A percentile compares a stretch with the other conserved stretches of the same genome.
Evolutionary conservation across 495 filamentous ascomycete genomes (phyloP).

Genomic region (Filosporella fistucella): DNA sequence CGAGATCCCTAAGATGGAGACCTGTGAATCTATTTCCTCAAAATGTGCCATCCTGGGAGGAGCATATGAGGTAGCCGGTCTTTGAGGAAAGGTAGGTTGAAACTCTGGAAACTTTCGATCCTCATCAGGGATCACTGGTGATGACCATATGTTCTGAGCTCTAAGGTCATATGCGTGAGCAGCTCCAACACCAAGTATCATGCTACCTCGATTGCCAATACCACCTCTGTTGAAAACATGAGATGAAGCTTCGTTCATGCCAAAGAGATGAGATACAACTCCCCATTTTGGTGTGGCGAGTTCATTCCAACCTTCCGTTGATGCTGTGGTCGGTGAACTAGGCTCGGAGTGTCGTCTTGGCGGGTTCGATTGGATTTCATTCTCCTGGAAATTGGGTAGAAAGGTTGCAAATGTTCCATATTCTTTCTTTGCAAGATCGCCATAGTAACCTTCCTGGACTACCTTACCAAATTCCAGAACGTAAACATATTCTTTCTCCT

Average conservation of each 20-base stretch:
- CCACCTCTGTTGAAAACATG: neutral
- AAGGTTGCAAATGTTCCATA: constrained; percentile 17
- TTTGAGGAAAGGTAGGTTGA: too few species aligned
- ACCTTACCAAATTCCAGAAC: constrained; percentile 69
- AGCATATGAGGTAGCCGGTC: too few species aligned
- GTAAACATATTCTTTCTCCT: constrained; percentile 71
- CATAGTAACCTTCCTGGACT: constrained; percentile 59
- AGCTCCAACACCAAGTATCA: neutral
- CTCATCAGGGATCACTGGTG: too few species aligned
- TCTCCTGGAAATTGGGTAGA: constrained; percentile 3
- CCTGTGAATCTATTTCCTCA: too few species aligned
- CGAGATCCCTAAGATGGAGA: too few species aligned
- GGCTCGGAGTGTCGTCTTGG: constrained; percentile 4
- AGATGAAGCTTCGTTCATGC: neutral
- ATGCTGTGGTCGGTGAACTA: neutral
- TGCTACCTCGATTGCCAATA: neutral
- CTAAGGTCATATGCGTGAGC: neutral
- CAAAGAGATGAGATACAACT: neutral
- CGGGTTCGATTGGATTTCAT: neutral
- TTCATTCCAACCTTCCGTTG: neutral
- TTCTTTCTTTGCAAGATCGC: constrained; percentile 35
- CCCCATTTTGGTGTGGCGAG: neutral
- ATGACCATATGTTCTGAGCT: neutral
- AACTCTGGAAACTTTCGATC: too few species aligned
- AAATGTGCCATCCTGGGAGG: too few species aligned